Evolutionary conservation across 306 rosid species (phyloP).

Genomic region (Vigna unguiculata): DNA sequence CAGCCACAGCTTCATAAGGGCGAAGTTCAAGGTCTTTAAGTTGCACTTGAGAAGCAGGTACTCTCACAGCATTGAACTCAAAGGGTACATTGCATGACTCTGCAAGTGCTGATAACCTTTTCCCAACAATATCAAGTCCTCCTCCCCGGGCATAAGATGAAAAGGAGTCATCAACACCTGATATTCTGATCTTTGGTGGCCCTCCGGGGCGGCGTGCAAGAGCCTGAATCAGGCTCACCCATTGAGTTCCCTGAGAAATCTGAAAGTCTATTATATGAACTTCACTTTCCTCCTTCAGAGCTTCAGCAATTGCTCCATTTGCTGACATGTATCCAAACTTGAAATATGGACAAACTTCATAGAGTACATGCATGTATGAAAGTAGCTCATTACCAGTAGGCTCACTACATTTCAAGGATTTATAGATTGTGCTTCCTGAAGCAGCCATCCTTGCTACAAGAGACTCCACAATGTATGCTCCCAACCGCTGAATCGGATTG

Average conservation of each 20-base stretch:
- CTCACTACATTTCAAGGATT: constrained; percentile 80
- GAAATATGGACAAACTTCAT: constrained; percentile 89
- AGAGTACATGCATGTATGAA: constrained; percentile 87
- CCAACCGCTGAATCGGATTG: constrained; percentile 81
- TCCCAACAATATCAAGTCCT: constrained; percentile 71
- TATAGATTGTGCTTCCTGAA: constrained; percentile 87
- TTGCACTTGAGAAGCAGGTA: constrained; percentile 63
- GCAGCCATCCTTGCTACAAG: constrained; percentile 80
- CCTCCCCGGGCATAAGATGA: constrained; percentile 86
- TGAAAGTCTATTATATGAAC: constrained; percentile 95
- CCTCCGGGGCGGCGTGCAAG: constrained; percentile 84
- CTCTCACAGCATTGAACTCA: constrained; percentile 74
- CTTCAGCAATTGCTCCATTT: constrained; percentile 97
- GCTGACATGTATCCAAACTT: constrained; percentile 96
- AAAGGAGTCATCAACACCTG: constrained; percentile 72
- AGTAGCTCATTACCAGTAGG: constrained; percentile 88
- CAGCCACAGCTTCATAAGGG: constrained; percentile 81
- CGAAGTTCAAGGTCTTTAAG: constrained; percentile 71
- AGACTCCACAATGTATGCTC: constrained; percentile 91
- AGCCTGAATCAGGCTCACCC: constrained; percentile 87
- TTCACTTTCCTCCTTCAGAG: constrained; percentile 71
- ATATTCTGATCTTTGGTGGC: constrained; percentile 81
- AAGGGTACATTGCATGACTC: constrained; percentile 79
- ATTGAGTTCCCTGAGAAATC: constrained; percentile 84
- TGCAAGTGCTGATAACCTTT: constrained; percentile 70